Evolutionary conservation across 1,284 basidiomycete species (phyloP), one percentile per base, ranked within the genome.

Genomic region (Apiotrichum sp.): DNA sequence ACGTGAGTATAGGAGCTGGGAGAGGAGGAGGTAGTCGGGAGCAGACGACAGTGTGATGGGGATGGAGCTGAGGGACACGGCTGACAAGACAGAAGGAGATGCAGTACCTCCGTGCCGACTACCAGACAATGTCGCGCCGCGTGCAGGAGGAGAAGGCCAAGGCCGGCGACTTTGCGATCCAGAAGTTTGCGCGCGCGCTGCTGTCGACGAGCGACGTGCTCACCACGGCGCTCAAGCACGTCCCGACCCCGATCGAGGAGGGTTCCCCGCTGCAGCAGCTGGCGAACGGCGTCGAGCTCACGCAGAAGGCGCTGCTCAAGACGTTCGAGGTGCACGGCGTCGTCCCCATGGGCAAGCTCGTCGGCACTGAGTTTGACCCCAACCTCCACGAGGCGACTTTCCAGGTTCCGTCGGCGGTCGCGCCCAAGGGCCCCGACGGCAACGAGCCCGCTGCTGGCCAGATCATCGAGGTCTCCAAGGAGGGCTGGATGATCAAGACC

Each of bases 371-470:
- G 67, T 98, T 98, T 69, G 92, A 98, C 77, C 95, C 95, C 35
- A 96, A 95, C 76, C 77, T 81, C 47, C 95, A 98, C 73, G 95
- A 98, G 78, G 95, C 96, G 6, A 81, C 96, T 38, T 98, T 91
- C 79, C 91, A 95, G 78, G 89, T 85, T 22, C 93, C 93, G n/a
- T 63, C 66, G 22, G 67, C 64, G 43, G 64, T 65, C 32, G 83
- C 95, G 55, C 79, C 80, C 10, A 88, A 83, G 42, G 93, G 90
- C 78, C 45, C 46, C n/a, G 65, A 70, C 50, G 70, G 70, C 11
- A 47, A 47, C 32, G 56, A 60, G 33, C 66, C 62, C 54, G 86
- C 86, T 70, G 85, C 91, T 2, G 93, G 93, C 16, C 88, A 88
- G 4, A 87, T 98, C 40, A 82, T 96, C 53, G 89, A 97, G 70